Evolutionary conservation across 345 rosid genomes (phyloP).

Genomic region (Citrus glauca): DNA sequence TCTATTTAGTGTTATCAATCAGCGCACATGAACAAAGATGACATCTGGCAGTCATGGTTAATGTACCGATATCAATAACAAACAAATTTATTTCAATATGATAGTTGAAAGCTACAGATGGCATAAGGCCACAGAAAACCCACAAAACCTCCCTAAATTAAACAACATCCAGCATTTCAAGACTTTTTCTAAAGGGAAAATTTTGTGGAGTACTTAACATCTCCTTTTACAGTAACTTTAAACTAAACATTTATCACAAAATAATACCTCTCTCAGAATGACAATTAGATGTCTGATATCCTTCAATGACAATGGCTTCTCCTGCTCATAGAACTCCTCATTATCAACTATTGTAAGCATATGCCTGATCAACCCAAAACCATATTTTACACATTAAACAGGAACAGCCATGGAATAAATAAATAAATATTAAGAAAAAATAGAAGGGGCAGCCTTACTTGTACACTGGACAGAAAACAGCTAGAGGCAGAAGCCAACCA

Average conservation of each 20-base stretch:
- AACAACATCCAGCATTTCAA: constrained; percentile 2
- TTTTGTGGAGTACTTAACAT: neutral
- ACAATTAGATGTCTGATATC: constrained; percentile 72
- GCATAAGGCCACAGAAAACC: neutral
- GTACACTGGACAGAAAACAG: constrained; percentile 95
- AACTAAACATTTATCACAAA: neutral
- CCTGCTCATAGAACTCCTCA: constrained; percentile 96
- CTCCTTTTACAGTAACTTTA: neutral
- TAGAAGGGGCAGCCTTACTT: constrained; percentile 54
- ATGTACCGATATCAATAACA: neutral
- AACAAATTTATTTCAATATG: neutral
- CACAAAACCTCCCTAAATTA: neutral
- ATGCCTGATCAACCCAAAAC: constrained; percentile 61
- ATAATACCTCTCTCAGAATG: constrained; percentile 80
- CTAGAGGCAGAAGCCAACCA: constrained; percentile 91
- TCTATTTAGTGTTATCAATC: neutral
- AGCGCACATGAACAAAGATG: neutral
- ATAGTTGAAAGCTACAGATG: neutral
- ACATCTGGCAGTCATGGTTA: neutral
- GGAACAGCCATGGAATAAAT: neutral
- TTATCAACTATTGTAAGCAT: constrained; percentile 95
- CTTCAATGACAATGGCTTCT: constrained; percentile 78
- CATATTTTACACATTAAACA: neutral
- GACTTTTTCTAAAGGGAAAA: neutral
- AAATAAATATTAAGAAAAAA: neutral